Percentiles rank a stretch among this genome's conserved stretches.
Conservation (phyloP, 371 early-diverging fungal species). For the Dichotomocladium elegans region DNA sequence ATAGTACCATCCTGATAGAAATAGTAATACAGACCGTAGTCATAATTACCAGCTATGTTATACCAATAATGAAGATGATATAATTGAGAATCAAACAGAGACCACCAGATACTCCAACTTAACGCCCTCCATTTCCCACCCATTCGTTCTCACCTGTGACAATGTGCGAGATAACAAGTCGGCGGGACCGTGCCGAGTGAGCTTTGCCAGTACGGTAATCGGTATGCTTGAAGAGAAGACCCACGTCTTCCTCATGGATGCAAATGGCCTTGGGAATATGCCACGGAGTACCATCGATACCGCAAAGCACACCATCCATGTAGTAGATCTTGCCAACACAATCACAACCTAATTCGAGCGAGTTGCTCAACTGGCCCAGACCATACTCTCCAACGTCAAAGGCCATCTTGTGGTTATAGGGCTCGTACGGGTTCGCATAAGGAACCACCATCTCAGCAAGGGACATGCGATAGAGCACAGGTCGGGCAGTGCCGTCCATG, state of each 20-base stretch:
- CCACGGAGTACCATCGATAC: constrained; percentile 36
- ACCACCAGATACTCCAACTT: not conserved
- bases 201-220: constrained; percentile 40
- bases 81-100: no score
- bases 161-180: constrained; percentile 47
- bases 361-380: constrained; percentile 39
- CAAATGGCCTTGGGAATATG: constrained; percentile 47
- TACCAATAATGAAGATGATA: not conserved
- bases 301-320: constrained; percentile 38
- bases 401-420: constrained; percentile 41
- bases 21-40: constrained; percentile 51
- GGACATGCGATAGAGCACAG: constrained; percentile 38
- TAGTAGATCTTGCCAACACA: constrained; percentile 49
- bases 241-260: constrained; percentile 49
- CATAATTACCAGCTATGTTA: constrained; percentile 49
- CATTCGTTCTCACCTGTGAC: constrained; percentile 25
- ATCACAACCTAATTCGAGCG: constrained; percentile 43
- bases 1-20: constrained; percentile 52
- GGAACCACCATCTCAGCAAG: constrained; percentile 51
- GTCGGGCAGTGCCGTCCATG: constrained; percentile 30
- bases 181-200: constrained; percentile 39
- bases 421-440: constrained; percentile 42
- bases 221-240: constrained; percentile 48
- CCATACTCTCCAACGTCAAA: constrained; percentile 54
- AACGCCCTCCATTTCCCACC: not conserved